These are phyloP conservation scores for Debaryomyces singareniensis DNA, from an alignment of 1,139 yeast species.

Conservation along the genomic window DNA sequence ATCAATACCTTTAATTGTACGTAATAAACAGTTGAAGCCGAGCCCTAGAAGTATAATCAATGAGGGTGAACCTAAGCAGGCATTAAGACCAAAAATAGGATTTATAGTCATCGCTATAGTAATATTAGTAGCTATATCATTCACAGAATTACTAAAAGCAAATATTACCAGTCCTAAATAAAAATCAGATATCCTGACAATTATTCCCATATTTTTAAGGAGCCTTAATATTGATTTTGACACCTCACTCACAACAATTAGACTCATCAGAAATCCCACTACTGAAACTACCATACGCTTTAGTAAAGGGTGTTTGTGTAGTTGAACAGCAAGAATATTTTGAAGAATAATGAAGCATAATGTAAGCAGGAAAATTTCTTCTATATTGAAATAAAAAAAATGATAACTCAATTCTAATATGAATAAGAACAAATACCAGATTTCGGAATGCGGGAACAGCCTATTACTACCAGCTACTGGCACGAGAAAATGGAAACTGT, in stretches of 20 bases:
- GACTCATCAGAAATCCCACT: slow-evolving; percentile 21
- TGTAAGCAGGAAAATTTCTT: slow-evolving; percentile 8
- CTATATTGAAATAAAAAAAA: slow-evolving; percentile 9
- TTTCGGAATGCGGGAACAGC: background rate
- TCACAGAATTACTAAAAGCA: slow-evolving; percentile 34
- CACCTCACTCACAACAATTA: slow-evolving; percentile 22
- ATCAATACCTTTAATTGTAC: slow-evolving; percentile 9
- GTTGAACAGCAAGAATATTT: background rate
- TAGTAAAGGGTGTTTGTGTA: background rate
- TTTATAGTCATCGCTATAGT: slow-evolving; percentile 29
- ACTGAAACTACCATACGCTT: slow-evolving; percentile 9
- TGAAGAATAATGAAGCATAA: slow-evolving; percentile 3
- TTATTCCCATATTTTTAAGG: slow-evolving; percentile 32
- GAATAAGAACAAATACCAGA: slow-evolving; percentile 7
- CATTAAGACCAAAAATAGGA: slow-evolving; percentile 33
- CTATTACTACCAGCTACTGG: background rate
- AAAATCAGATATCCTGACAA: slow-evolving; percentile 33
- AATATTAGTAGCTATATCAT: slow-evolving; percentile 36
- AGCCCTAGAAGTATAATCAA: slow-evolving; percentile 32
- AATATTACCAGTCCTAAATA: slow-evolving; percentile 35
- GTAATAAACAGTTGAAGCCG: slow-evolving; percentile 29
- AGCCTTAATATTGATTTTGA: slow-evolving; percentile 23
- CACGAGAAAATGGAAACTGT: background rate
- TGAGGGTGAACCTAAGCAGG: slow-evolving; percentile 40
- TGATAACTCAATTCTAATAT: slow-evolving; percentile 14